A percentile compares a stretch with the other conserved stretches of the same genome.
Evolutionary conservation across 192 early-diverging fungal species (phyloP).

Genomic region (Radiomyces spectabilis): DNA sequence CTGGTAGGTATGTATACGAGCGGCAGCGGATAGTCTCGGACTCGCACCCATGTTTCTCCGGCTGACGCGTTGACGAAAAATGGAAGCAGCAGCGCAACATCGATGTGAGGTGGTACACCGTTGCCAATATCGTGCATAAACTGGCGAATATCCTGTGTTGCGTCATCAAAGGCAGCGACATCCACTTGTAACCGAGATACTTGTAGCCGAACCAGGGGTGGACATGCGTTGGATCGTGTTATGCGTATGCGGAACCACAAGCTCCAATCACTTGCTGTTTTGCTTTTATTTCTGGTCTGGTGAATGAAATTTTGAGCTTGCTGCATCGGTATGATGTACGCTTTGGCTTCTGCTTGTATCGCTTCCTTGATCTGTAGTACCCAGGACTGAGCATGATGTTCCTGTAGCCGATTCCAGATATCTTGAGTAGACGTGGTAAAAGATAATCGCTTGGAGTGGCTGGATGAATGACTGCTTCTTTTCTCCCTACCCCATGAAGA

Average conservation of each 20-base stretch:
- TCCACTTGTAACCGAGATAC: neutral
- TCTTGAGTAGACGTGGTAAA: too few relatives aligned
- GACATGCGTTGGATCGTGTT: neutral
- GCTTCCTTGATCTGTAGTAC: too few relatives aligned
- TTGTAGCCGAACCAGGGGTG: neutral
- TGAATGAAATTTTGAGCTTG: too few relatives aligned
- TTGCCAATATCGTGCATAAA: conserved; percentile 27
- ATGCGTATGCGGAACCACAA: neutral
- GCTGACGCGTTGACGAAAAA: conserved; percentile 18
- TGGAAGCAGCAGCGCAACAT: conserved; percentile 24
- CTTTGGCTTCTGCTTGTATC: too few relatives aligned
- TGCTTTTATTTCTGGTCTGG: too few relatives aligned
- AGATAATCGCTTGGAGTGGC: too few relatives aligned
- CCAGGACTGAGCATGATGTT: too few relatives aligned
- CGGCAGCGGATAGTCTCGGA: conserved; percentile 32
- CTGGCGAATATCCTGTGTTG: conserved; percentile 1
- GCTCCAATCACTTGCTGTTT: too few relatives aligned
- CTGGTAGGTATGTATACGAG: conserved; percentile 21
- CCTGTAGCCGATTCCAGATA: too few relatives aligned
- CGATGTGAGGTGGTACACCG: conserved; percentile 22
- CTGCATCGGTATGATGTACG: too few relatives aligned
- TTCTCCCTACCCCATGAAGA: too few relatives aligned
- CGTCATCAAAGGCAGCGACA: neutral
- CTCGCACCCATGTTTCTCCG: conserved; percentile 18
- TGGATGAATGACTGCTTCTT: too few relatives aligned